Conservation (phyloP, 495 filamentous ascomycete genomes). For the Pseudotulostoma volvatum region DNA sequence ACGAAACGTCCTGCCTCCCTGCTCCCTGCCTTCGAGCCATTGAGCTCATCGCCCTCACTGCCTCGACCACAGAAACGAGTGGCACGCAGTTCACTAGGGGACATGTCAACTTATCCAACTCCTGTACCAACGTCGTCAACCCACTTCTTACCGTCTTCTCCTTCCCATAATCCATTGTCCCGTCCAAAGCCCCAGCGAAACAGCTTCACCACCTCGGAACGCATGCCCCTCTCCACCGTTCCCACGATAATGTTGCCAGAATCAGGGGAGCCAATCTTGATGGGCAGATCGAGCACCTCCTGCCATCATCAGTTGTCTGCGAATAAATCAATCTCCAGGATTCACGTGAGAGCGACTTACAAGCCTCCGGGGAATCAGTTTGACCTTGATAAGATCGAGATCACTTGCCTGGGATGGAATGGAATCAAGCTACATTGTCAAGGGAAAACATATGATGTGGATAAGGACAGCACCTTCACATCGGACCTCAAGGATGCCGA, state of each 20-base stretch:
- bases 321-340: conserved; percentile 77
- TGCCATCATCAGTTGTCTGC: conserved; percentile 83
- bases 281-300: conserved; percentile 86
- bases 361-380: conserved; percentile 46
- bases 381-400: conserved; percentile 56
- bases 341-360: conserved; percentile 82
- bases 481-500: conserved; percentile 80
- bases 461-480: conserved; percentile 76
- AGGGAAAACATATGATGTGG: conserved; percentile 69
- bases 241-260: conserved; percentile 66
- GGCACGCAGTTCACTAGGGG: conserved; percentile 36
- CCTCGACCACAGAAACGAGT: conserved; percentile 58
- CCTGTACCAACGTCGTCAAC: conserved; percentile 88
- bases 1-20: conserved; percentile 68
- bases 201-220: conserved; percentile 53
- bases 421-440: conserved; percentile 86
- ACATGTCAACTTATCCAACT: conserved; percentile 49
- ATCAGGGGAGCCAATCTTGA: conserved; percentile 63
- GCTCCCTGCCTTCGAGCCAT: conserved; percentile 84
- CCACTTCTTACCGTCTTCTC: conserved; percentile 78
- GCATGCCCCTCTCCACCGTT: conserved; percentile 65
- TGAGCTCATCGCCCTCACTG: conserved; percentile 72
- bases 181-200: conserved; percentile 29
- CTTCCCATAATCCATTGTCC: conserved; percentile 35
- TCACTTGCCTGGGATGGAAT: conserved; percentile 91